A percentile compares a stretch with the other conserved stretches of the same genome.
phyloP scores from a whole-genome alignment of 306 rosid species.

The Alnus rubra region DNA sequence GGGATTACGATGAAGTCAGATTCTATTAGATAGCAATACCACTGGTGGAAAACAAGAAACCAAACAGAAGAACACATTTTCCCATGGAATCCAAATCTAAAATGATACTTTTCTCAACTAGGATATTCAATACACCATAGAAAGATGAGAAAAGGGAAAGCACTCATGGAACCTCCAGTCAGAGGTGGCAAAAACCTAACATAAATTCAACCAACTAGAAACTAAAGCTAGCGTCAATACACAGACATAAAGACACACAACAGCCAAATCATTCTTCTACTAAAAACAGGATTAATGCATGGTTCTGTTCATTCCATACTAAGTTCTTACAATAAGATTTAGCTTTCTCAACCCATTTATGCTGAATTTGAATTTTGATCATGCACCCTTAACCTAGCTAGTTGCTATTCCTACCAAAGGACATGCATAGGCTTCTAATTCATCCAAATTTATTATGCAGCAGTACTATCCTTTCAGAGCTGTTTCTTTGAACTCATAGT shows the following conservation, averaged over 20 bases:
- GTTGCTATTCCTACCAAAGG: neutral
- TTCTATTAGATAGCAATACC: neutral
- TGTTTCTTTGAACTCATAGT: neutral
- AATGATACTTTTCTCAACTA: neutral
- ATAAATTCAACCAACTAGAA: neutral
- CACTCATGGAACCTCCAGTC: neutral
- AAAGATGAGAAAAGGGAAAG: neutral
- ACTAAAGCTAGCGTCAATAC: neutral
- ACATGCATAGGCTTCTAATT: neutral
- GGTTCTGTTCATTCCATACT: neutral
- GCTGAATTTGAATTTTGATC: neutral
- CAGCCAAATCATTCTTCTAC: neutral
- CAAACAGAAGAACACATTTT: neutral
- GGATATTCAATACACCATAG: neutral
- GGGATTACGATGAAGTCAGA: neutral
- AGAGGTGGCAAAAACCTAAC: neutral
- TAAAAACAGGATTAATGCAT: neutral
- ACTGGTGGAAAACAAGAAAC: neutral
- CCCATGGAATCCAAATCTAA: neutral
- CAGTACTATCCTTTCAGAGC: neutral
- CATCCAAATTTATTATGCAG: neutral
- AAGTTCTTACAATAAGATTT: neutral
- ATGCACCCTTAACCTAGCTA: neutral
- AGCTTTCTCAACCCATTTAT: constrained; percentile 2
- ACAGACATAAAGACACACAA: neutral